phyloP scores from a whole-genome alignment of 768 basidiomycete genomes.

The Rhodotorula toruloides region DNA sequence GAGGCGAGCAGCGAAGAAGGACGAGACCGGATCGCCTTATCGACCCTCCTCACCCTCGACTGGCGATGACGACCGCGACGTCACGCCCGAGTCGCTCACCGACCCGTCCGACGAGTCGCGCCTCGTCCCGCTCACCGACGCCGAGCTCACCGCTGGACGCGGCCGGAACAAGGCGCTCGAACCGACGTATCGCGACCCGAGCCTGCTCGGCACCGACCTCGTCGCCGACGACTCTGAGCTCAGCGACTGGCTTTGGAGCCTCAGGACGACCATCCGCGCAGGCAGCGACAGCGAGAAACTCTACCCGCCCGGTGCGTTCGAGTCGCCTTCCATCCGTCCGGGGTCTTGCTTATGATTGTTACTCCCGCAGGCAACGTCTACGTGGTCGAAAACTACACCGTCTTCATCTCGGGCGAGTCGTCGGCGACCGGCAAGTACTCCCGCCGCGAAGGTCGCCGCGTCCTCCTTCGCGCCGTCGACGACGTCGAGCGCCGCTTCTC shows the following conservation, averaged over 20 bases:
- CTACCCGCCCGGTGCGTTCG: conserved; percentile 45
- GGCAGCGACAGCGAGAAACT: conserved; percentile 49
- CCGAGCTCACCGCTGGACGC: conserved; percentile 38
- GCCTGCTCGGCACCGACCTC: conserved; percentile 12
- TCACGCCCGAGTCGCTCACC: conserved; percentile 5
- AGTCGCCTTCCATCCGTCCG: too few relatives aligned
- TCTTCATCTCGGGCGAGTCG: conserved; percentile 34
- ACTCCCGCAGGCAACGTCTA: conserved; percentile 16
- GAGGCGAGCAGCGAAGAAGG: conserved; percentile 4
- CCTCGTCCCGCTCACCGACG: conserved; percentile 28
- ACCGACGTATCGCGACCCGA: conserved; percentile 40
- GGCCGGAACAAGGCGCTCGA: conserved; percentile 41
- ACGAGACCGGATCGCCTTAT: not conserved
- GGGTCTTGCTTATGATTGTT: not conserved
- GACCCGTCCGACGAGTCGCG: conserved; percentile 28
- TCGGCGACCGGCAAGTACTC: conserved; percentile 12
- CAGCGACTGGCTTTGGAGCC: conserved; percentile 46
- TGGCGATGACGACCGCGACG: too few relatives aligned
- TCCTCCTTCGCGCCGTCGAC: conserved; percentile 39
- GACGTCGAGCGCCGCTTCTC: conserved; percentile 41
- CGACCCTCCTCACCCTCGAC: not conserved
- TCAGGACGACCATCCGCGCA: conserved; percentile 48
- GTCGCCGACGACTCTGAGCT: conserved; percentile 38
- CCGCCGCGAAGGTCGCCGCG: conserved; percentile 34
- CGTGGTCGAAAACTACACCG: conserved; percentile 35